Conservation (phyloP, 768 basidiomycete genomes). For the Phylloporus sp. region DNA sequence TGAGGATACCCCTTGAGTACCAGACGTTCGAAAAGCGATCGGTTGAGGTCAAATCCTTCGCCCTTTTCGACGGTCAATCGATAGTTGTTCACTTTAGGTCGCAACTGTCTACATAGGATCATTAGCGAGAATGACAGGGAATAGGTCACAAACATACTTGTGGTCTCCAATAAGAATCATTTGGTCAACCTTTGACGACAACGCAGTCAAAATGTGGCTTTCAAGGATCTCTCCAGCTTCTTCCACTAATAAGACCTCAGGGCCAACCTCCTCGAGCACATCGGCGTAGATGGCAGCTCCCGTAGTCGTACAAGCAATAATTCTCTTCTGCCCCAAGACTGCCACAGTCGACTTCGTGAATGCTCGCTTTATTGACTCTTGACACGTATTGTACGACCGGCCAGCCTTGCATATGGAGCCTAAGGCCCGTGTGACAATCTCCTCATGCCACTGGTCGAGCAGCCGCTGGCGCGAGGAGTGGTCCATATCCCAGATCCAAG, state of each 20-base stretch:
- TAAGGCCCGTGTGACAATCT: slow-evolving; percentile 30
- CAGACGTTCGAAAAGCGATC: slow-evolving; percentile 65
- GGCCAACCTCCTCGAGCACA: slow-evolving; percentile 40
- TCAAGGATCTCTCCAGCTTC: slow-evolving; percentile 73
- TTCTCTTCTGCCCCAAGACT: slow-evolving; percentile 43
- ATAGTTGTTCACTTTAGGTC: slow-evolving; percentile 70
- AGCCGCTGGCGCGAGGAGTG: slow-evolving; percentile 24
- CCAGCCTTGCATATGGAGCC: slow-evolving; percentile 29
- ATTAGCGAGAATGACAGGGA: background rate
- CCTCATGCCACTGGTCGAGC: slow-evolving; percentile 33
- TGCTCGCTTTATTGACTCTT: slow-evolving; percentile 32
- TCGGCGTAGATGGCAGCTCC: slow-evolving; percentile 58
- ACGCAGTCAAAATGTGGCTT: slow-evolving; percentile 58
- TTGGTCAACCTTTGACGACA: slow-evolving; percentile 43
- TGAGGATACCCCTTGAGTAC: slow-evolving; percentile 62
- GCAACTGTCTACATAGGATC: slow-evolving; percentile 48
- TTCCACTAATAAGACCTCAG: slow-evolving; percentile 58
- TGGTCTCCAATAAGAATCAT: slow-evolving; percentile 70
- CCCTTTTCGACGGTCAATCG: slow-evolving; percentile 63
- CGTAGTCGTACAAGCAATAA: slow-evolving; percentile 69
- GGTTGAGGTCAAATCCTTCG: slow-evolving; percentile 64
- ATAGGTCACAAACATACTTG: slow-evolving; percentile 39
- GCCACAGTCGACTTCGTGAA: slow-evolving; percentile 31
- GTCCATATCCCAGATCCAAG: slow-evolving; percentile 40
- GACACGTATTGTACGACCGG: slow-evolving; percentile 35